A percentile compares a stretch with the other conserved stretches of the same genome.
Evolutionary conservation across 148 eudicot species (phyloP).

Genomic region (Gaultheria prostrata): DNA sequence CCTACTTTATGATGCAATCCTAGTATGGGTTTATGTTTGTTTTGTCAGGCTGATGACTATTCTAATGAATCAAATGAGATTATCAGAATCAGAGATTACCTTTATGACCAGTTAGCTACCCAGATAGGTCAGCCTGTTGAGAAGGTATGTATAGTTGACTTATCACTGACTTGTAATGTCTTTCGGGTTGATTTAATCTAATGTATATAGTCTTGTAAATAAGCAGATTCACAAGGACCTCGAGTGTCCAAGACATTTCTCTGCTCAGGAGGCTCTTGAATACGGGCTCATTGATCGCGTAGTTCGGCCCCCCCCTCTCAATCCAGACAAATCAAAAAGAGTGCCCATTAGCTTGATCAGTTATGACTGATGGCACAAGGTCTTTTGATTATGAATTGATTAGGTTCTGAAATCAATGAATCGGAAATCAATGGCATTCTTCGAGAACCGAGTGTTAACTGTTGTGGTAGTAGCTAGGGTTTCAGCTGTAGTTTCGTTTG

Average conservation of each 20-base stretch:
- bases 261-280: conserved; percentile 82
- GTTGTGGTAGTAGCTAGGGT: background rate
- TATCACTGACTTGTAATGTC: background rate
- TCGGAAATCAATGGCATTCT: background rate
- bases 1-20: background rate
- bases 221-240: conserved; percentile 77
- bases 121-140: conserved; percentile 86
- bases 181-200: background rate
- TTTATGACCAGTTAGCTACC: conserved; percentile 69
- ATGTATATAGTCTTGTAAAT: conserved; percentile 6
- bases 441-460: background rate
- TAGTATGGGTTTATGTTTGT: conserved; percentile 9
- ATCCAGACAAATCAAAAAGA: conserved; percentile 46
- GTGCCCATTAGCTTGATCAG: conserved; percentile 54
- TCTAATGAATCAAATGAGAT: conserved; percentile 79
- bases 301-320: conserved; percentile 57
- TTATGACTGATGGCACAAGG: background rate
- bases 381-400: background rate
- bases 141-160: conserved; percentile 40
- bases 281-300: conserved; percentile 89
- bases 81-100: conserved; percentile 73
- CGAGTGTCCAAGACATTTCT: conserved; percentile 46
- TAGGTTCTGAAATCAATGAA: background rate
- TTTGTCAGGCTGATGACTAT: conserved; percentile 74
- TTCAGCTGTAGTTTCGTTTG: background rate